Base-by-base conservation (phyloP, 2,329 filamentous ascomycete species). In the Diplodia intermedia region DNA sequence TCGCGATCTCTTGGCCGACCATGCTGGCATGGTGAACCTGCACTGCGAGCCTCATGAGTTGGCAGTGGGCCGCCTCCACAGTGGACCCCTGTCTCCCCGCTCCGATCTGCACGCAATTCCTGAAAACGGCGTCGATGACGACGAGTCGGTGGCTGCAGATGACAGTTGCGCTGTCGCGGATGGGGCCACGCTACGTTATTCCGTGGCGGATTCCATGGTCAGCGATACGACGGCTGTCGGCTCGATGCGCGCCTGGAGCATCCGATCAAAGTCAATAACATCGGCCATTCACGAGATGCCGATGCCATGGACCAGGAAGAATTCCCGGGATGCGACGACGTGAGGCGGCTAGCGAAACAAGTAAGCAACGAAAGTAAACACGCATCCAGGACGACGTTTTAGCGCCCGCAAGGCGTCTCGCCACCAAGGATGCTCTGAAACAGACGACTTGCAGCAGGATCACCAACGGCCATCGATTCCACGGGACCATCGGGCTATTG, bases 11-110 rank as follows among this genome's bases (percentile, higher is more conserved):
- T 68, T 79, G 12, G 69, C 73, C 31, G 72, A 74, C 20, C 71
- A 75, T 36, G 76, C 77, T 1, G 71, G 72, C 0, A 77, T 79
- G 60, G 73, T 74, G 9, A 71, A 75, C 31, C 73, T 79, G 14
- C 78, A 80, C 63, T 80, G 78, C 67, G 75, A 67, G 14, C 65
- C 65, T 54, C 54, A 38, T 43, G 53, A 20, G 40, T 20, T 67
- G 20, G n/a, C 54, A 12, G 38, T 67, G 14, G 65, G 43, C 8
- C 53, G 50, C n/a, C n/a, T 15, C n/a, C 53, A 54, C 14, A 49
- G 23, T 7, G 49, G 47, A 36, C 56, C 66, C 9, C 20, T 55
- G n/a, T 57, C 55, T n/a, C 55, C 49, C n/a, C 50, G 36, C 14
- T 57, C 55, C 6, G 56, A 61, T 23, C 55, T 61, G 15, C 55